Conservation (phyloP, 805 yeast species). For the Metschnikowia santaceciliae region DNA sequence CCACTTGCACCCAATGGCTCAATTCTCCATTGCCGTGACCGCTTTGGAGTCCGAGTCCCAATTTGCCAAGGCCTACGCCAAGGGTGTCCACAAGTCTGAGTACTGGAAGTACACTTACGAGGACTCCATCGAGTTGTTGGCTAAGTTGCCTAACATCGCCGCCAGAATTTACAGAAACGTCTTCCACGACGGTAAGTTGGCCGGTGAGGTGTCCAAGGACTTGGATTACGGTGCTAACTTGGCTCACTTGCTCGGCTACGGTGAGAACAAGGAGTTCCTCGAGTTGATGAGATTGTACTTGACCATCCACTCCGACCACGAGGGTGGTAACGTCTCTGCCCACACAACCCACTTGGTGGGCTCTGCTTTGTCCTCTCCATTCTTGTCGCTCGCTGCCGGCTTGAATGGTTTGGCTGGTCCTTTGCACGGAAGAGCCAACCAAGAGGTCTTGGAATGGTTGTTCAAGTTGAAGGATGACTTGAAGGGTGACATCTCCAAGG, state of each 20-base stretch:
- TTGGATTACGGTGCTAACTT: constrained; percentile 74
- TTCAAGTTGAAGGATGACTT: constrained; percentile 60
- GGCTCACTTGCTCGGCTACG: constrained; percentile 60
- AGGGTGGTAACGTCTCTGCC: constrained; percentile 82
- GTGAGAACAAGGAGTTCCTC: constrained; percentile 54
- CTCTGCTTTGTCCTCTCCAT: constrained; percentile 74
- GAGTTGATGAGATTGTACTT: constrained; percentile 70
- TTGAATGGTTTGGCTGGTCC: constrained; percentile 84
- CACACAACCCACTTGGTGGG: constrained; percentile 82
- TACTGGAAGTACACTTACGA: constrained; percentile 77
- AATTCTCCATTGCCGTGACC: constrained; percentile 69
- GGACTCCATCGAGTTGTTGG: constrained; percentile 65
- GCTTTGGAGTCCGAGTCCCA: constrained; percentile 68
- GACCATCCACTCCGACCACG: constrained; percentile 77
- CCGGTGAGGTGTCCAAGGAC: constrained; percentile 47
- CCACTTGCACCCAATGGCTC: constrained; percentile 81
- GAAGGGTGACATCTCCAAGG: constrained; percentile 54
- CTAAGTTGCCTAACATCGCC: constrained; percentile 70
- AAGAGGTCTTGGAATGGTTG: constrained; percentile 76
- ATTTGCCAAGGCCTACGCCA: constrained; percentile 69
- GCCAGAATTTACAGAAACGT: constrained; percentile 70
- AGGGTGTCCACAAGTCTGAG: constrained; percentile 62
- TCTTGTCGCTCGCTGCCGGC: constrained; percentile 72
- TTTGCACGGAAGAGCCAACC: constrained; percentile 81
- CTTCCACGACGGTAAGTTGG: constrained; percentile 50